These are phyloP conservation scores for Iberis pinnata DNA, from an alignment of 345 rosid genomes.

Conservation along the genomic window DNA sequence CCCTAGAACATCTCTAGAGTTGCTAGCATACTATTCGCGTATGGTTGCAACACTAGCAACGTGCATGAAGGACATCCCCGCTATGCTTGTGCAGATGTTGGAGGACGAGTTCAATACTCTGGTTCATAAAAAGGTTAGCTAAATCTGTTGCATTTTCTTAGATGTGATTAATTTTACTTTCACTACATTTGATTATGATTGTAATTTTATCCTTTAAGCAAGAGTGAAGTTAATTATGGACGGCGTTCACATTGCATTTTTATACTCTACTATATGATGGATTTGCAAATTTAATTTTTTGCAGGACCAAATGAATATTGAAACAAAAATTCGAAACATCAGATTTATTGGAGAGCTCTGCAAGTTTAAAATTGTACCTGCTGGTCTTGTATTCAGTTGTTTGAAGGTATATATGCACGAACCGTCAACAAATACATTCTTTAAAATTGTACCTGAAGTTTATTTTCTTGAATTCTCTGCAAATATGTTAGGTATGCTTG, in stretches of 20 bases:
- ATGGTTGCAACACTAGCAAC: slow-evolving; percentile 93
- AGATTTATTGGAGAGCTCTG: slow-evolving; percentile 98
- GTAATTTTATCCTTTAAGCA: slow-evolving; percentile 10
- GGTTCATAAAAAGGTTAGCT: slow-evolving; percentile 79
- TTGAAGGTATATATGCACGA: slow-evolving; percentile 57
- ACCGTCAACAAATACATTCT: slow-evolving; percentile 11
- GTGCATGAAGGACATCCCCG: slow-evolving; percentile 89
- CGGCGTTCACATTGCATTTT: slow-evolving; percentile 7
- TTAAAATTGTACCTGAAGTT: slow-evolving; percentile 11
- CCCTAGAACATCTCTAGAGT: slow-evolving; percentile 94
- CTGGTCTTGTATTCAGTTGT: slow-evolving; percentile 85
- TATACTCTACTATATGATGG: slow-evolving; percentile 10
- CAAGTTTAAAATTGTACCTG: slow-evolving; percentile 80
- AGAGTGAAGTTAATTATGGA: slow-evolving; percentile 10
- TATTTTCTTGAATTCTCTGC: slow-evolving; percentile 9
- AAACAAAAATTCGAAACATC: slow-evolving; percentile 92
- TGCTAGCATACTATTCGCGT: slow-evolving; percentile 91
- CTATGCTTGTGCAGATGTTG: slow-evolving; percentile 85
- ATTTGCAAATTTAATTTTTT: slow-evolving; percentile 21
- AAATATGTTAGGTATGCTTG: slow-evolving; percentile 3
- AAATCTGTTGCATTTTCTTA: neutral
- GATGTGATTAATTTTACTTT: slow-evolving; percentile 7
- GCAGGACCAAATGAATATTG: slow-evolving; percentile 99
- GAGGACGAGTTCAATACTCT: slow-evolving; percentile 97
- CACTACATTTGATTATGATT: slow-evolving; percentile 5